Conservation (phyloP, 192 early-diverging fungal species). For the Linnemannia schmuckeri region DNA sequence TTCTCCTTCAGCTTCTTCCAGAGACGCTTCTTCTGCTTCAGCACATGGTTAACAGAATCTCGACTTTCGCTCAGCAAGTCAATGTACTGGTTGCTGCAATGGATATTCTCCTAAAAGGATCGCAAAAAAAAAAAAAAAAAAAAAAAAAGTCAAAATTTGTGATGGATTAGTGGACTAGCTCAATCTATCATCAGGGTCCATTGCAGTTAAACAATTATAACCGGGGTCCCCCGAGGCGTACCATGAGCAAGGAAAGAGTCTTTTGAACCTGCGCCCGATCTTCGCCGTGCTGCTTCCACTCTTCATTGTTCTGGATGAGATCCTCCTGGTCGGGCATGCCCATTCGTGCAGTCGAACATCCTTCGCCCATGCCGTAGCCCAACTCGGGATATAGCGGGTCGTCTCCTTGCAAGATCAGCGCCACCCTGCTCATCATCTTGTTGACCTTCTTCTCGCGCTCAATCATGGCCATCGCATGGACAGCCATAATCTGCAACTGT, state of each 20-base stretch:
- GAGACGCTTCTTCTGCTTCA: slow-evolving; percentile 63
- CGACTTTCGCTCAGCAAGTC: slow-evolving; percentile 66
- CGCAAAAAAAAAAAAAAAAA: neutral
- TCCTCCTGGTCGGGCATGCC: slow-evolving; percentile 49
- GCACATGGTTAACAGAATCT: slow-evolving; percentile 63
- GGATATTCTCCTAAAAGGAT: slow-evolving; percentile 67
- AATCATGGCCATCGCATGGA: slow-evolving; percentile 71
- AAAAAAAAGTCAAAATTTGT: neutral
- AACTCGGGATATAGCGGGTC: slow-evolving; percentile 73
- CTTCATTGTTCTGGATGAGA: slow-evolving; percentile 27
- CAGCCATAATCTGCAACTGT: slow-evolving; percentile 67
- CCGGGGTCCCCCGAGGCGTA: slow-evolving; percentile 18
- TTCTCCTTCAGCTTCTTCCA: slow-evolving; percentile 63
- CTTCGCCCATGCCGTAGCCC: slow-evolving; percentile 59
- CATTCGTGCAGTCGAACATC: slow-evolving; percentile 39
- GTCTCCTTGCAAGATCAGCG: slow-evolving; percentile 68
- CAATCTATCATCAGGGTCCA: neutral
- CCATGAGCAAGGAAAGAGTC: slow-evolving; percentile 46
- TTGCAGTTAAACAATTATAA: neutral
- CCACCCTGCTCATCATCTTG: slow-evolving; percentile 68
- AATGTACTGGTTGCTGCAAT: slow-evolving; percentile 70
- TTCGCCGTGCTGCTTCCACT: slow-evolving; percentile 48
- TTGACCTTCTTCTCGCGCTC: slow-evolving; percentile 73
- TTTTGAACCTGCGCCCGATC: slow-evolving; percentile 49
- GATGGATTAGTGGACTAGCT: neutral